phyloP scores from a whole-genome alignment of 768 basidiomycete genomes.

The Cystofilobasidium capitatum region DNA sequence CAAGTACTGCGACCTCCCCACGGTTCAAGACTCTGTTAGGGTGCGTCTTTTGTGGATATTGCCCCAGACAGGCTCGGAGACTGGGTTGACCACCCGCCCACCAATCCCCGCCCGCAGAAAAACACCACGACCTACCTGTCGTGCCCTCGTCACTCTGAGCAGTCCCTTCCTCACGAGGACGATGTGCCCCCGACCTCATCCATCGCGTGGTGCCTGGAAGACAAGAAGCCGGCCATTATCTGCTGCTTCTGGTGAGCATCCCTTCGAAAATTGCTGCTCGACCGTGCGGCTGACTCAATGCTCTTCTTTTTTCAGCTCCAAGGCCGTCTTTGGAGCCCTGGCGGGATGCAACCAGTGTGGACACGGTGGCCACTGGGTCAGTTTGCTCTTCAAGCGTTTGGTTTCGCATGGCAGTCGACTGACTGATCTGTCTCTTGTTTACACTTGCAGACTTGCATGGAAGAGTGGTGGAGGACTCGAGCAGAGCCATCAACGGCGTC shows the following conservation, averaged over 20 bases:
- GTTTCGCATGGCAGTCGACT: no score
- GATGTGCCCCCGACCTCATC: neutral
- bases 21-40: neutral
- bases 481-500: neutral
- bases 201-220: slow-evolving; percentile 10
- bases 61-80: neutral
- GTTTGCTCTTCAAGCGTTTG: neutral
- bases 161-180: slow-evolving; percentile 10
- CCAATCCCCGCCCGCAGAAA: neutral
- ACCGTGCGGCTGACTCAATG: neutral
- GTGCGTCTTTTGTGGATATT: neutral
- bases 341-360: slow-evolving; percentile 13
- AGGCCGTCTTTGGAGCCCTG: slow-evolving; percentile 14
- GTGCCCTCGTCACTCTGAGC: slow-evolving; percentile 14
- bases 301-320: neutral
- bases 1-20: neutral
- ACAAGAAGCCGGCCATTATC: slow-evolving; percentile 3
- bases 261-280: neutral
- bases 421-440: no score
- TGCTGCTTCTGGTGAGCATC: slow-evolving; percentile 20
- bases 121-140: slow-evolving; percentile 24
- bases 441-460: neutral
- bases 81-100: neutral
- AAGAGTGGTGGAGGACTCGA: neutral
- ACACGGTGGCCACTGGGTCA: slow-evolving; percentile 18